A percentile compares a stretch with the other conserved stretches of the same genome.
Evolutionary conservation across 208 protist species (phyloP).

Genomic region (Leishmania arabica): DNA sequence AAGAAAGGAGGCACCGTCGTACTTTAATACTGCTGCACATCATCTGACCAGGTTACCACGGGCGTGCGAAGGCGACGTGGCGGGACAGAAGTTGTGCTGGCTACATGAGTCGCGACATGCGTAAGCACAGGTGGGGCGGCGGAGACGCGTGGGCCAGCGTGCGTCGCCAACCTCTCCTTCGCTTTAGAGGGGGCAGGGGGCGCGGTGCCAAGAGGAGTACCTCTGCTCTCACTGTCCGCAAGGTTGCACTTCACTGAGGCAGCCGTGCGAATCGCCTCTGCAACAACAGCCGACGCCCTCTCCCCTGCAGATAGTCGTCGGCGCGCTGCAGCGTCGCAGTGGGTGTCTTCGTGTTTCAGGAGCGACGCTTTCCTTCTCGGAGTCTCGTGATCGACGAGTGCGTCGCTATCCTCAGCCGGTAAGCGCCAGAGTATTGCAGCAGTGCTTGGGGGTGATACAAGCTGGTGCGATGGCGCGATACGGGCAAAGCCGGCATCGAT

Average conservation of each 20-base stretch:
- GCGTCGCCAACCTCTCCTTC: neutral
- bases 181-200: neutral
- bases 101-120: neutral
- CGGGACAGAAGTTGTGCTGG: neutral
- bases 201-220: neutral
- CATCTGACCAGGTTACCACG: conserved; percentile 21
- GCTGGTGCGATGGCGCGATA: neutral
- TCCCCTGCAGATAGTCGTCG: neutral
- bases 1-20: neutral
- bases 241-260: neutral
- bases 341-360: neutral
- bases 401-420: neutral
- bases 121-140: neutral
- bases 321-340: neutral
- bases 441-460: neutral
- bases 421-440: neutral
- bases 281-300: neutral
- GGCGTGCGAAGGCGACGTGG: conserved; percentile 2
- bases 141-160: neutral
- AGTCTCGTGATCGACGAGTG: neutral
- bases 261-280: neutral
- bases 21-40: conserved; percentile 16
- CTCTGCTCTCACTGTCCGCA: neutral
- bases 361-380: neutral
- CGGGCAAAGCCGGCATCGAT: neutral